Percentiles rank a stretch among this genome's conserved stretches.
Evolutionary conservation across 2,329 filamentous ascomycete species (phyloP).

Genomic region (Neonectria punicea): DNA sequence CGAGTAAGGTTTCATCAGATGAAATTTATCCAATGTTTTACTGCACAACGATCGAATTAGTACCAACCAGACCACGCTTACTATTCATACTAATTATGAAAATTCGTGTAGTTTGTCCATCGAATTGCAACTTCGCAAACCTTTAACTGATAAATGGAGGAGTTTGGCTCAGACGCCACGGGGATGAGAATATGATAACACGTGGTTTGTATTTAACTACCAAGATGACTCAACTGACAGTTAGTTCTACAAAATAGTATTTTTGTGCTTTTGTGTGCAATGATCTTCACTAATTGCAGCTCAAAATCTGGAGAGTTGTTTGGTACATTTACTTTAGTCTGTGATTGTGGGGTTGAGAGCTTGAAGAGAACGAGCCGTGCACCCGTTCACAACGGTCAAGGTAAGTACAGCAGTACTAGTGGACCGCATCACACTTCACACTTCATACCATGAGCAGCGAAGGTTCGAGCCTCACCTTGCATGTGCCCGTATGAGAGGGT

Average conservation of each 20-base stretch:
- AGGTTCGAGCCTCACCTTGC: too few relatives aligned
- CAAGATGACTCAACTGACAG: background rate
- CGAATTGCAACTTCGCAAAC: too few relatives aligned
- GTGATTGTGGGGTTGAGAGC: background rate
- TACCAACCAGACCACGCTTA: background rate
- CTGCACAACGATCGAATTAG: background rate
- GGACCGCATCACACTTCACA: background rate
- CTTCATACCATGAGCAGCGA: too few relatives aligned
- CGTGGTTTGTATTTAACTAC: too few relatives aligned
- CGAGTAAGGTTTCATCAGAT: background rate
- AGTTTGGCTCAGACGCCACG: background rate
- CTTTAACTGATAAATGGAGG: background rate
- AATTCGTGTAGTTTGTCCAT: background rate
- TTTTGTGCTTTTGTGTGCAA: too few relatives aligned
- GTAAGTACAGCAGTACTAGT: background rate
- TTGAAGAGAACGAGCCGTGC: too few relatives aligned
- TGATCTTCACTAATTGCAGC: too few relatives aligned
- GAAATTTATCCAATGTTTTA: background rate
- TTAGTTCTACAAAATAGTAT: too few relatives aligned
- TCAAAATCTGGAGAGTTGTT: background rate
- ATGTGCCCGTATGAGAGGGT: too few relatives aligned
- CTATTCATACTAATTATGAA: background rate
- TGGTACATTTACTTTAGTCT: background rate
- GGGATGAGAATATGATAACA: background rate
- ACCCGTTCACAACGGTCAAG: background rate